Conservation (phyloP, 1,139 yeast species). For the Taphrina flavorubra region DNA sequence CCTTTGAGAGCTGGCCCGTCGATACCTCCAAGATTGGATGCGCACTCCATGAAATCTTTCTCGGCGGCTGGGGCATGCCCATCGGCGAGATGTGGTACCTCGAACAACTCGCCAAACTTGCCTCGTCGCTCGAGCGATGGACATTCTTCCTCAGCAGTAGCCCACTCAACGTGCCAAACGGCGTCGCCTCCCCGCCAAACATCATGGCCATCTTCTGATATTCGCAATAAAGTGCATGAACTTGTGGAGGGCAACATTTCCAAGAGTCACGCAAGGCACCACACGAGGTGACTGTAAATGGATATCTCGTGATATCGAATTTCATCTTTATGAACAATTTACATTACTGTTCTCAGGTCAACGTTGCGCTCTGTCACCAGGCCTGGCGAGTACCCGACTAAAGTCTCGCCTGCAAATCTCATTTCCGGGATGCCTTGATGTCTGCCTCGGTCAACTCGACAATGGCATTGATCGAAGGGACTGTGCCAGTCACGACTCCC, state of each 20-base stretch:
- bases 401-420: constrained; percentile 15
- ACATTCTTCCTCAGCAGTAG: constrained; percentile 50
- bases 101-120: constrained; percentile 47
- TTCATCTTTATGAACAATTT: not conserved
- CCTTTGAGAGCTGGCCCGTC: constrained; percentile 48
- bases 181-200: constrained; percentile 51
- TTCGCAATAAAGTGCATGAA: not conserved
- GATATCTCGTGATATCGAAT: not conserved
- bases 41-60: constrained; percentile 46
- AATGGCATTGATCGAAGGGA: constrained; percentile 38
- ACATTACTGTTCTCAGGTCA: not conserved
- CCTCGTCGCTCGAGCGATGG: constrained; percentile 47
- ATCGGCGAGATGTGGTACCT: constrained; percentile 50
- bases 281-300: not conserved
- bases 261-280: not conserved
- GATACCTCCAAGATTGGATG: constrained; percentile 32
- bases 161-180: constrained; percentile 50
- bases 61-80: constrained; percentile 50
- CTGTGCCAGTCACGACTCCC: constrained; percentile 41
- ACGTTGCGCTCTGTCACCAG: not conserved
- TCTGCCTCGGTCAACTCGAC: constrained; percentile 37
- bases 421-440: constrained; percentile 35
- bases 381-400: constrained; percentile 5
- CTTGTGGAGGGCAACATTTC: not conserved
- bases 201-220: constrained; percentile 41